These are phyloP conservation scores for Colletotrichum sp. DNA, from an alignment of 2,329 filamentous ascomycete genomes.

Conservation along the genomic window DNA sequence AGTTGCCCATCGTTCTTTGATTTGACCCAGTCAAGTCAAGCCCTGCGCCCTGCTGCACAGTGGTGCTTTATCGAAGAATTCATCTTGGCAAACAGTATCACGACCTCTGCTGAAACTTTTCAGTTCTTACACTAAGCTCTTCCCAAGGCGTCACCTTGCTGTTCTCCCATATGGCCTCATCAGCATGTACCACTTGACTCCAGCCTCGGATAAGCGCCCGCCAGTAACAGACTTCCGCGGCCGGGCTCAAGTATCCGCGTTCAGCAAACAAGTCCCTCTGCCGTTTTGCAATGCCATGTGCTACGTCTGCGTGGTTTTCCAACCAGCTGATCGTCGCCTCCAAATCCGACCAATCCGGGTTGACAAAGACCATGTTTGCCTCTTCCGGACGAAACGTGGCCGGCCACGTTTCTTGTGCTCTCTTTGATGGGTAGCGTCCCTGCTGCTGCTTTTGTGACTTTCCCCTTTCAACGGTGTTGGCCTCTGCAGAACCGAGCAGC, in stretches of 20 bases:
- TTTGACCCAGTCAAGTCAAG: not conserved
- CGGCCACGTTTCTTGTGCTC: slow-evolving; percentile 40
- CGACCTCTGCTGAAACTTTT: not conserved
- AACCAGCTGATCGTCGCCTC: slow-evolving; percentile 50
- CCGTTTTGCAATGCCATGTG: slow-evolving; percentile 50
- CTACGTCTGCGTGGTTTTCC: slow-evolving; percentile 44
- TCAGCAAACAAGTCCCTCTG: slow-evolving; percentile 49
- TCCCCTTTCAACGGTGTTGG: too few species aligned
- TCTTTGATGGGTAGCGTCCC: not conserved
- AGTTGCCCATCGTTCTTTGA: not conserved
- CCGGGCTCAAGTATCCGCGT: slow-evolving; percentile 50
- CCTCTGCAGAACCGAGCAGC: slow-evolving; percentile 17
- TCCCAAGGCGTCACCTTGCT: slow-evolving; percentile 21
- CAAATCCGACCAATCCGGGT: slow-evolving; percentile 56
- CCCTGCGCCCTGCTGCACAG: not conserved
- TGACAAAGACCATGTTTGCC: slow-evolving; percentile 56
- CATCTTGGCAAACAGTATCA: not conserved
- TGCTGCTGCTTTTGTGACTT: not conserved
- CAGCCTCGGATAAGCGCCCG: slow-evolving; percentile 52
- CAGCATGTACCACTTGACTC: slow-evolving; percentile 42
- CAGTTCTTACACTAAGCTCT: slow-evolving; percentile 1
- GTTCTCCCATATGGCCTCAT: slow-evolving; percentile 25
- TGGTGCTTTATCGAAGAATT: not conserved
- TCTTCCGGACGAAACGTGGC: slow-evolving; percentile 33
- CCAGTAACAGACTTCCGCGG: slow-evolving; percentile 61